Evolutionary conservation across 2,329 filamentous ascomycete genomes (phyloP).

Genomic region (Arthroderma sp.): DNA sequence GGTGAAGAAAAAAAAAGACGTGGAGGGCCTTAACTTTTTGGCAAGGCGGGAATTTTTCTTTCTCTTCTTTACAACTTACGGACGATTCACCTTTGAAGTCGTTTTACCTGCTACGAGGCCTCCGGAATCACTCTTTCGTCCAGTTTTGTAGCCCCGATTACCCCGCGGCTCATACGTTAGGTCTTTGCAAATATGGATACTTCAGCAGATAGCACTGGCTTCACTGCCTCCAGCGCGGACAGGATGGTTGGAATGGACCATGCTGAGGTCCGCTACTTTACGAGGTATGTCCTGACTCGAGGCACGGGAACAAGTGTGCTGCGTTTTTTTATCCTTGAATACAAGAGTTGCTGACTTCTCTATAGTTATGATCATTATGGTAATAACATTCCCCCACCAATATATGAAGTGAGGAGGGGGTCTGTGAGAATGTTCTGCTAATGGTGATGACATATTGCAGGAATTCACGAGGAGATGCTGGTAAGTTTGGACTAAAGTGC

Average conservation of each 20-base stretch:
- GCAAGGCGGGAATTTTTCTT: background rate
- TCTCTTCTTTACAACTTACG: background rate
- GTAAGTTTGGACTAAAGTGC: constrained; percentile 43
- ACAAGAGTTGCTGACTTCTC: background rate
- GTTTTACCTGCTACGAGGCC: background rate
- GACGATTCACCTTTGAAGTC: background rate
- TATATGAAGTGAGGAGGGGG: background rate
- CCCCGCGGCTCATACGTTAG: no score
- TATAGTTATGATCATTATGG: constrained; percentile 94
- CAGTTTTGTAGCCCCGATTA: no score
- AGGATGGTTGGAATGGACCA: constrained; percentile 58
- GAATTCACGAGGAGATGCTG: constrained; percentile 97
- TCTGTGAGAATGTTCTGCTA: background rate
- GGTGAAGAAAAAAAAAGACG: background rate
- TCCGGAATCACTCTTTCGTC: background rate
- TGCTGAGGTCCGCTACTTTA: constrained; percentile 98
- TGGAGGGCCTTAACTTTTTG: background rate
- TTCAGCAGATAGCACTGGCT: background rate
- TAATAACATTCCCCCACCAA: constrained; percentile 30
- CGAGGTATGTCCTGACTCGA: constrained; percentile 63
- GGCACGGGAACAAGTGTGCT: background rate
- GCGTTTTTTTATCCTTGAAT: constrained; percentile 17
- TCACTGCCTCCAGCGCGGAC: constrained; percentile 29
- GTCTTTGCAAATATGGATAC: background rate
- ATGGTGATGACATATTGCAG: constrained; percentile 38